These are phyloP conservation scores for Leccinum rimulosum DNA, from an alignment of 768 basidiomycete species.

Conservation along the genomic window DNA sequence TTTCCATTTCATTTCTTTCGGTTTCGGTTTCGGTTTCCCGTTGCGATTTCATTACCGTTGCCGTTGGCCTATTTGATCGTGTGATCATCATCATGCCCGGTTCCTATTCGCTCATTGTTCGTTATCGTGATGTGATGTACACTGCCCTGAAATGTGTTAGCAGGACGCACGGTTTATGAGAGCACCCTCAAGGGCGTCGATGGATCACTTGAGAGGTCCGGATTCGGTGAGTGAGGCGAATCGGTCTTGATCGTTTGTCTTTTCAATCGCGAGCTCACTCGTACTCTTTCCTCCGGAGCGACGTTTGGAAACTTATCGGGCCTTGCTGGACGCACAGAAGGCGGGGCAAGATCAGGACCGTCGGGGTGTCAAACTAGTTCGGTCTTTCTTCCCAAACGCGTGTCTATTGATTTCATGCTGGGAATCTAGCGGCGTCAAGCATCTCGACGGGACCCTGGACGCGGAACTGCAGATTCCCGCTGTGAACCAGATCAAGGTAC, in stretches of 20 bases:
- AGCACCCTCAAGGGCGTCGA: slow-evolving; percentile 57
- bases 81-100: no score
- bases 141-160: slow-evolving; percentile 46
- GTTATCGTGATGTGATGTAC: no score
- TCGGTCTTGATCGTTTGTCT: no score
- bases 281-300: slow-evolving; percentile 31
- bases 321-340: slow-evolving; percentile 56
- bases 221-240: slow-evolving; percentile 5
- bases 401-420: not conserved
- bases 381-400: slow-evolving; percentile 19
- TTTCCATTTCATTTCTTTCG: not conserved
- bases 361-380: slow-evolving; percentile 85
- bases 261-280: no score
- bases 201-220: slow-evolving; percentile 53
- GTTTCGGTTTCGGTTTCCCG: not conserved
- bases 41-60: no score
- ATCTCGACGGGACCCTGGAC: slow-evolving; percentile 68
- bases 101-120: no score
- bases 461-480: slow-evolving; percentile 63
- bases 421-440: slow-evolving; percentile 53
- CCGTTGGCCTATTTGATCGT: no score
- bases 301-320: slow-evolving; percentile 71
- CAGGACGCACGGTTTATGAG: slow-evolving; percentile 59
- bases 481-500: slow-evolving; percentile 82
- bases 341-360: slow-evolving; percentile 62